These are phyloP conservation scores for Ganoderma resinaceum DNA, from an alignment of 1,284 basidiomycete genomes.

Conservation along the genomic window DNA sequence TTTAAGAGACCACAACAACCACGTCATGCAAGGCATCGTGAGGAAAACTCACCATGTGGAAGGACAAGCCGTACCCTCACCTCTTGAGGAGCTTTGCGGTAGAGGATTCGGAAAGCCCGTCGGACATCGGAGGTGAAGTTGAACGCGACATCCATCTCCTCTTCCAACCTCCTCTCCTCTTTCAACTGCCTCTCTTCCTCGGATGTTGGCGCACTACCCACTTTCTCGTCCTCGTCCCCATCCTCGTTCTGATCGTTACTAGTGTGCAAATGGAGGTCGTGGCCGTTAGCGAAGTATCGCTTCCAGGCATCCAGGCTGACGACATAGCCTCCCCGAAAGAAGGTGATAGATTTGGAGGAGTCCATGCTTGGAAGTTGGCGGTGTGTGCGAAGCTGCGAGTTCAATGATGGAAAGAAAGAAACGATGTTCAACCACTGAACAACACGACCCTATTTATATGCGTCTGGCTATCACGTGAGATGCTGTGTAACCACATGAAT, in stretches of 20 bases:
- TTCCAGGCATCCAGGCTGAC: neutral
- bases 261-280: neutral
- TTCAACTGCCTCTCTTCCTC: neutral
- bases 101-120: neutral
- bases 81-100: neutral
- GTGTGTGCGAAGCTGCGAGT: no score
- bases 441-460: no score
- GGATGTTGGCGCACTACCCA: neutral
- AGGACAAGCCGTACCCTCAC: neutral
- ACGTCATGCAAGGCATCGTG: neutral
- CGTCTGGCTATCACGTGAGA: no score
- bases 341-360: no score
- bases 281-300: neutral
- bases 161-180: neutral
- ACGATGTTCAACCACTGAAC: no score
- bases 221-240: neutral
- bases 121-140: neutral
- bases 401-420: no score
- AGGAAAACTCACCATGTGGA: neutral
- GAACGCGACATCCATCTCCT: neutral
- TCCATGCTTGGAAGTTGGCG: no score
- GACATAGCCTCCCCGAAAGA: no score
- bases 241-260: neutral
- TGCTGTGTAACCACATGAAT: no score
- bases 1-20: neutral